A percentile compares a stretch with the other conserved stretches of the same genome.
Evolutionary conservation across 208 protist species (phyloP).

Genomic region (Trypanosoma mega): DNA sequence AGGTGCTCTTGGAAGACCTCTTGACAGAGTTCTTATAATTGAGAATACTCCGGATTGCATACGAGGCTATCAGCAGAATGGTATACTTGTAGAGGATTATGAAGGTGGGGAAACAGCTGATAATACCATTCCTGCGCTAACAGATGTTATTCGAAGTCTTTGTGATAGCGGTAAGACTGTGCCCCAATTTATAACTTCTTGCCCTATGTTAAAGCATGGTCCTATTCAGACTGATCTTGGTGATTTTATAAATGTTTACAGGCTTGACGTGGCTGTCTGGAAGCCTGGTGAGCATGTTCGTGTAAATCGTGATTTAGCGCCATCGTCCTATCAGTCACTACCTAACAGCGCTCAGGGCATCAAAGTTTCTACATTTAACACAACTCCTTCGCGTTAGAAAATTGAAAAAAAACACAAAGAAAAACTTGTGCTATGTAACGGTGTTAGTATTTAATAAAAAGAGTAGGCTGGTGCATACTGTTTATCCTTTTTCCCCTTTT

Average conservation of each 20-base stretch:
- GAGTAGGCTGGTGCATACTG: too few species aligned
- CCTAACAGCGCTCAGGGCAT: neutral
- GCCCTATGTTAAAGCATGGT: conserved; percentile 57
- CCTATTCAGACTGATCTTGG: conserved; percentile 90
- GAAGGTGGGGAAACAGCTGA: conserved; percentile 85
- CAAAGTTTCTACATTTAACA: neutral
- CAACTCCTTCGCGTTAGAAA: too few species aligned
- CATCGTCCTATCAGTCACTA: neutral
- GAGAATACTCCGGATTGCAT: conserved; percentile 94
- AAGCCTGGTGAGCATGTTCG: conserved; percentile 71
- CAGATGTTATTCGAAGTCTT: conserved; percentile 70
- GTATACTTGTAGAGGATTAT: conserved; percentile 92
- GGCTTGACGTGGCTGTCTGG: conserved; percentile 73
- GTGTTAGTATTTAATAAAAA: too few species aligned
- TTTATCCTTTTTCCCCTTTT: too few species aligned
- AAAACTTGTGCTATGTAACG: too few species aligned
- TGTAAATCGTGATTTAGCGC: conserved; percentile 75
- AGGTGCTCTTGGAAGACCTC: conserved; percentile 74
- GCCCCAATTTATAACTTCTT: conserved; percentile 84
- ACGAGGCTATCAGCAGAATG: conserved; percentile 89
- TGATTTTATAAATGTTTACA: conserved; percentile 90
- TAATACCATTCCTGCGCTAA: conserved; percentile 87
- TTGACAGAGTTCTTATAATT: conserved; percentile 89
- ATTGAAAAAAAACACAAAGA: too few species aligned
- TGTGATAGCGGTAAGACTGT: conserved; percentile 84